Conservation (phyloP, 2,329 filamentous ascomycete species). For the Fusarium sp. region DNA sequence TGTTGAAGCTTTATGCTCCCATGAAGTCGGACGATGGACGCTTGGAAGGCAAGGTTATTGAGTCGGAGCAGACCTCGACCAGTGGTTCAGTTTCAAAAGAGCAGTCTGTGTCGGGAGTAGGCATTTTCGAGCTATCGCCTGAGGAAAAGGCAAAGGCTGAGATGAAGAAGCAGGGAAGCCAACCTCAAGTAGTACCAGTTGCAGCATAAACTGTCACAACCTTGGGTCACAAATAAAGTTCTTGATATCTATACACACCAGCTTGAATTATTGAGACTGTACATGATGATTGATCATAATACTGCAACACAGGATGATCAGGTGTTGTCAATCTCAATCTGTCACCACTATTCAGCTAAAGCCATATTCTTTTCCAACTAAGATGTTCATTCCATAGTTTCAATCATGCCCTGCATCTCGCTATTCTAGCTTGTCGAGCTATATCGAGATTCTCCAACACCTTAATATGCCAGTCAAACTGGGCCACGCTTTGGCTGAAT, state of each 20-base stretch:
- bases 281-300: too few relatives aligned
- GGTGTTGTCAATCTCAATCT: too few relatives aligned
- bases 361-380: too few relatives aligned
- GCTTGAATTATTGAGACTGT: too few relatives aligned
- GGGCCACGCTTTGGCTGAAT: constrained; percentile 4
- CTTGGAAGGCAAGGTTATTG: constrained; percentile 47
- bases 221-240: neutral
- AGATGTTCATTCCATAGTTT: too few relatives aligned
- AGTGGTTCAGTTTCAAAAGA: constrained; percentile 1
- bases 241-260: neutral
- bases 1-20: constrained; percentile 58
- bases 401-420: neutral
- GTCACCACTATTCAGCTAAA: too few relatives aligned
- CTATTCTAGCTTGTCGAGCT: neutral
- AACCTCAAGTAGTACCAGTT: neutral
- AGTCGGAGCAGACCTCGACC: constrained; percentile 1
- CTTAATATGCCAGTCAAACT: constrained; percentile 16
- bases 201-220: neutral
- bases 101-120: constrained; percentile 45
- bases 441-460: constrained; percentile 10
- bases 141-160: constrained; percentile 36
- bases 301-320: too few relatives aligned
- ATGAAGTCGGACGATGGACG: constrained; percentile 43
- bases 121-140: constrained; percentile 48
- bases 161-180: neutral